Evolutionary conservation across 75 land plant species (phyloP).

Genomic region (Selaginella tamariscina): DNA sequence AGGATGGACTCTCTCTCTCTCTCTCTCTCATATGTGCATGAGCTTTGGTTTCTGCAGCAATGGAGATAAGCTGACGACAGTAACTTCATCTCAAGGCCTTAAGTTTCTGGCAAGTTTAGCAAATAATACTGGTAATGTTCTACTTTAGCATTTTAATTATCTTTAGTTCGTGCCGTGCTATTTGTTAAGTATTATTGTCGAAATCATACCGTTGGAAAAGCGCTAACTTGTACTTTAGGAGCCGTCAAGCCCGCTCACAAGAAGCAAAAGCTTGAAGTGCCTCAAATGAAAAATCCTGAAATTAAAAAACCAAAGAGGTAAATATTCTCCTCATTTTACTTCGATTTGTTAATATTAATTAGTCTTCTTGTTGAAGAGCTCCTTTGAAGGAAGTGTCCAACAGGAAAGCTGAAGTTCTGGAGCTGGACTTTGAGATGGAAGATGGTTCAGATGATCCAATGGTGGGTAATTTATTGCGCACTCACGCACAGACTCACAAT

Average conservation of each 20-base stretch:
- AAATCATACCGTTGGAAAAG: background rate
- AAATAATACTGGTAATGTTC: conserved; percentile 5
- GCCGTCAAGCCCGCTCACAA: background rate
- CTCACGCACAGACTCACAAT: no score
- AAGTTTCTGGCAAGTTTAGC: conserved; percentile 54
- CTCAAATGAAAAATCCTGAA: background rate
- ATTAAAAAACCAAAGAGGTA: background rate
- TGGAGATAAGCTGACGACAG: conserved; percentile 67
- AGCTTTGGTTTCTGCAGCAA: conserved; percentile 38
- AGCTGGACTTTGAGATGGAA: background rate
- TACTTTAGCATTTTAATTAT: background rate
- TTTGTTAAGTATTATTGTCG: background rate
- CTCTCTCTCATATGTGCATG: background rate
- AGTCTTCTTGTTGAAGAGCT: background rate
- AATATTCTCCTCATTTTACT: background rate
- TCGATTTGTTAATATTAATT: background rate
- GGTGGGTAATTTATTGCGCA: no score
- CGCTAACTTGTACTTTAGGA: background rate
- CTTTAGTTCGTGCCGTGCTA: background rate
- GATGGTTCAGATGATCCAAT: background rate
- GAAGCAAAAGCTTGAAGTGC: background rate
- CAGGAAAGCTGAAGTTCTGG: background rate
- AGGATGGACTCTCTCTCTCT: background rate
- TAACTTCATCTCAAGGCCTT: conserved; percentile 67
- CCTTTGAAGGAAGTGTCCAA: background rate